These are phyloP conservation scores for Alternaria viburni DNA, from an alignment of 2,329 filamentous ascomycete genomes.

Conservation along the genomic window DNA sequence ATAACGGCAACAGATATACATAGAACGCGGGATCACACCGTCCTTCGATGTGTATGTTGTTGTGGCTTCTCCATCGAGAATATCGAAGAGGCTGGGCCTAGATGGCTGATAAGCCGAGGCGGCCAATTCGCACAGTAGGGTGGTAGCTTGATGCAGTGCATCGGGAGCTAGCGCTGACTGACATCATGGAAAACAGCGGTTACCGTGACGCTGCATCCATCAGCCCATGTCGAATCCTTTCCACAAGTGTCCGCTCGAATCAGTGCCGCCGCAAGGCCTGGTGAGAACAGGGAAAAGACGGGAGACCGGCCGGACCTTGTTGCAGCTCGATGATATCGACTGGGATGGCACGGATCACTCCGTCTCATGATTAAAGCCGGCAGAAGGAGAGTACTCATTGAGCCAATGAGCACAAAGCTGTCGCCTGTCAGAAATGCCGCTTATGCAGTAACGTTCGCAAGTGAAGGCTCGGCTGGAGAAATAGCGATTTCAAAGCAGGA, in stretches of 20 bases:
- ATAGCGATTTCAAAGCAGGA: constrained; percentile 43
- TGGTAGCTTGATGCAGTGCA: constrained; percentile 20
- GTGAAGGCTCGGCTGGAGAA: constrained; percentile 42
- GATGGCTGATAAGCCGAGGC: constrained; percentile 24
- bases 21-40: background rate
- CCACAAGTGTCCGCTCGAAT: constrained; percentile 42
- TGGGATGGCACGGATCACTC: constrained; percentile 38
- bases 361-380: constrained; percentile 40
- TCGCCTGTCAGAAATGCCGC: constrained; percentile 40
- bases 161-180: constrained; percentile 32
- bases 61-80: background rate
- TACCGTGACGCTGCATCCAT: constrained; percentile 38
- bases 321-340: constrained; percentile 25
- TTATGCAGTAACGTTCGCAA: constrained; percentile 49
- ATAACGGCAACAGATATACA: background rate
- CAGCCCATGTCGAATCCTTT: constrained; percentile 46
- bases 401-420: constrained; percentile 34
- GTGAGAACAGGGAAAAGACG: constrained; percentile 36
- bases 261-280: constrained; percentile 22
- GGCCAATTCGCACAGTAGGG: constrained; percentile 18
- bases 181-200: constrained; percentile 35
- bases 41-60: background rate
- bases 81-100: constrained; percentile 12
- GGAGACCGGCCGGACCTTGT: constrained; percentile 42
- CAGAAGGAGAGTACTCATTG: constrained; percentile 25